phyloP scores from a whole-genome alignment of 208 protist genomes.

The Kentomonas sorsogonicus region DNA sequence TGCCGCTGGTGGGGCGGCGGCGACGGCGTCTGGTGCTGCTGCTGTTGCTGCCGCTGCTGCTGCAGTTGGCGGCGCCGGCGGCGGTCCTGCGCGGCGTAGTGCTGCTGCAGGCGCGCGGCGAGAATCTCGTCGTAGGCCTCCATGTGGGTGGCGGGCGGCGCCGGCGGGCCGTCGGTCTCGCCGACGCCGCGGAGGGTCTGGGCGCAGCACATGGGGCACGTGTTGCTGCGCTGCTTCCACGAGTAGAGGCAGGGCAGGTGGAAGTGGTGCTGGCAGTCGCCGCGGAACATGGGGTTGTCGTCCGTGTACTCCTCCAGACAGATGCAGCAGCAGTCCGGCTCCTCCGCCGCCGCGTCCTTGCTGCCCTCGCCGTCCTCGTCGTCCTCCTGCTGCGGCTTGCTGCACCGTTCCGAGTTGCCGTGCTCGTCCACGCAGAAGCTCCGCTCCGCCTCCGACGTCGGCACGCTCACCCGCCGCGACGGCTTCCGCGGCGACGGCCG shows the following conservation, averaged over 20 bases:
- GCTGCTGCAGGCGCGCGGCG: conserved; percentile 25
- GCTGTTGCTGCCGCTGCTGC: conserved; percentile 2
- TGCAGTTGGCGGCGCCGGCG: too few relatives aligned
- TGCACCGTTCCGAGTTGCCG: neutral
- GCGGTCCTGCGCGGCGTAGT: conserved; percentile 20
- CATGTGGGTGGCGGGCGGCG: neutral
- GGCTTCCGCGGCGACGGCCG: too few relatives aligned
- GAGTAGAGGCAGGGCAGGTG: conserved; percentile 62
- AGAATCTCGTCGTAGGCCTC: conserved; percentile 21
- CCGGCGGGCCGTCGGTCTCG: conserved; percentile 13
- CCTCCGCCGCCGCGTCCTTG: conserved; percentile 4
- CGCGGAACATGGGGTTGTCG: conserved; percentile 56
- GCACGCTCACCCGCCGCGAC: neutral
- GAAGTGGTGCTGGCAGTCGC: conserved; percentile 62
- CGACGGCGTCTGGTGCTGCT: neutral
- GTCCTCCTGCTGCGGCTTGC: neutral
- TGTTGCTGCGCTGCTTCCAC: conserved; percentile 79
- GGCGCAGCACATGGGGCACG: conserved; percentile 63
- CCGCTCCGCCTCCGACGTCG: neutral
- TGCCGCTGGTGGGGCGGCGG: neutral
- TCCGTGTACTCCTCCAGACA: conserved; percentile 59
- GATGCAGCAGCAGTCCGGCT: conserved; percentile 70
- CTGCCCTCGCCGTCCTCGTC: conserved; percentile 4
- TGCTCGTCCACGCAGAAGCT: neutral
- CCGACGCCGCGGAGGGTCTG: conserved; percentile 44